Conservation (phyloP, 345 rosid genomes). For the Rhizophora apiculata region DNA sequence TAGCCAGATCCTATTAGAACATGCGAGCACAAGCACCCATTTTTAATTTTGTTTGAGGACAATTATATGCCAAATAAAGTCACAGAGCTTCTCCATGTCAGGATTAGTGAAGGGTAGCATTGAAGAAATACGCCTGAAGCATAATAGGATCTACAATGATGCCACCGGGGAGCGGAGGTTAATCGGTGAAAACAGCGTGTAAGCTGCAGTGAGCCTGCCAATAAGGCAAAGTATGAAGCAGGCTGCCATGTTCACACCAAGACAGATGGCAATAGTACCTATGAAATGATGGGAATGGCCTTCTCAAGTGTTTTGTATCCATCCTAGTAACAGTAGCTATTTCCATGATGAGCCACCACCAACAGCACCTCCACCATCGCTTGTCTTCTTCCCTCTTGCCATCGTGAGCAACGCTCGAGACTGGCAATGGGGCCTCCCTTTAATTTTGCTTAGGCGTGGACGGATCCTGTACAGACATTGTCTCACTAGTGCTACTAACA, state of each 20-base stretch:
- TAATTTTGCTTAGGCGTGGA: not conserved
- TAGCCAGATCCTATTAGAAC: too few relatives aligned
- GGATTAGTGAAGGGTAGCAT: not conserved
- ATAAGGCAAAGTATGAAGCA: not conserved
- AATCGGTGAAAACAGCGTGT: not conserved
- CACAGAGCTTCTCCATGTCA: not conserved
- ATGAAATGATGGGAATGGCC: not conserved
- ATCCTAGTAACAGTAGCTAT: not conserved
- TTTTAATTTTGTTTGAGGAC: too few relatives aligned
- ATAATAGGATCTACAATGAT: not conserved
- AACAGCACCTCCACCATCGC: slow-evolving; percentile 1
- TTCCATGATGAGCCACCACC: slow-evolving; percentile 1
- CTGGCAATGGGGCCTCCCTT: not conserved
- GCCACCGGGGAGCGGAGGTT: not conserved
- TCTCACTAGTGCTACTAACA: not conserved
- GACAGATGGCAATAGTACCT: not conserved
- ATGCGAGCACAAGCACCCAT: too few relatives aligned
- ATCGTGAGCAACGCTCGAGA: not conserved
- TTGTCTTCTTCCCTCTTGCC: not conserved
- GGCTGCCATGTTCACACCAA: not conserved
- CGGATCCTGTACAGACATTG: not conserved
- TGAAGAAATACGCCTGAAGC: slow-evolving; percentile 2
- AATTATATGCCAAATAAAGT: too few relatives aligned
- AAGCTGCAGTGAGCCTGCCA: not conserved
- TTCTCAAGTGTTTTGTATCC: not conserved